Evolutionary conservation across 768 basidiomycete species (phyloP).

Genomic region (Solioccasus polychromus): DNA sequence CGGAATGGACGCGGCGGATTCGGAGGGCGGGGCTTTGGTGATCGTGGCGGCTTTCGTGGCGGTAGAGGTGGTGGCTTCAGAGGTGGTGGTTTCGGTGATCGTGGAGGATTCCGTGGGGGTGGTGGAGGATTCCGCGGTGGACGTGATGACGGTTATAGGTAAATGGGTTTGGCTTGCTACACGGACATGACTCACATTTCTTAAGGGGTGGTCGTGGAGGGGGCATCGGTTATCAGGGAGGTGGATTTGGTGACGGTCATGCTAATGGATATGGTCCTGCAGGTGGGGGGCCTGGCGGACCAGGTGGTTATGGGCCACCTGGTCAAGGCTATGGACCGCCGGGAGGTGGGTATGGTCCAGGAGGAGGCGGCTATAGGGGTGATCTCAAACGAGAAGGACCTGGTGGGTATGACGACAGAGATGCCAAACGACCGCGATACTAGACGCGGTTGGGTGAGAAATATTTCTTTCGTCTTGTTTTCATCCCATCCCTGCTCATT

Average conservation of each 20-base stretch:
- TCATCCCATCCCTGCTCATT: constrained; percentile 18
- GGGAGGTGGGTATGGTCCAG: constrained; percentile 42
- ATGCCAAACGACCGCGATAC: constrained; percentile 78
- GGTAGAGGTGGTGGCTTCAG: constrained; percentile 43
- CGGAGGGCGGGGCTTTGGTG: constrained; percentile 41
- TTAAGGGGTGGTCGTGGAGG: constrained; percentile 64
- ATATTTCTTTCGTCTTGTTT: constrained; percentile 26
- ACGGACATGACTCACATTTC: constrained; percentile 16
- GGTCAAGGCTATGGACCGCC: constrained; percentile 42
- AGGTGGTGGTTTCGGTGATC: constrained; percentile 41
- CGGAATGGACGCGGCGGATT: constrained; percentile 39
- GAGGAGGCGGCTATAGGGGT: constrained; percentile 59
- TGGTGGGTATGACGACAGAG: constrained; percentile 80
- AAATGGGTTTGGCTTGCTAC: constrained; percentile 5
- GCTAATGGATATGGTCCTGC: constrained; percentile 55
- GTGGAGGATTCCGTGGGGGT: constrained; percentile 42
- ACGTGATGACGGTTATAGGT: constrained; percentile 53
- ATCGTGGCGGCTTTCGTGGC: constrained; percentile 39
- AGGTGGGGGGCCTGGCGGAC: constrained; percentile 40
- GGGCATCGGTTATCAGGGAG: constrained; percentile 68
- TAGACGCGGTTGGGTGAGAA: constrained; percentile 45
- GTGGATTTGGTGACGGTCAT: constrained; percentile 53
- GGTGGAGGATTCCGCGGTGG: constrained; percentile 37
- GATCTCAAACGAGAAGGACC: constrained; percentile 76
- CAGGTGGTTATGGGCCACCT: constrained; percentile 42